Conservation (phyloP, 1,284 basidiomycete species). For the Cutaneotrichosporon arboriforme region DNA sequence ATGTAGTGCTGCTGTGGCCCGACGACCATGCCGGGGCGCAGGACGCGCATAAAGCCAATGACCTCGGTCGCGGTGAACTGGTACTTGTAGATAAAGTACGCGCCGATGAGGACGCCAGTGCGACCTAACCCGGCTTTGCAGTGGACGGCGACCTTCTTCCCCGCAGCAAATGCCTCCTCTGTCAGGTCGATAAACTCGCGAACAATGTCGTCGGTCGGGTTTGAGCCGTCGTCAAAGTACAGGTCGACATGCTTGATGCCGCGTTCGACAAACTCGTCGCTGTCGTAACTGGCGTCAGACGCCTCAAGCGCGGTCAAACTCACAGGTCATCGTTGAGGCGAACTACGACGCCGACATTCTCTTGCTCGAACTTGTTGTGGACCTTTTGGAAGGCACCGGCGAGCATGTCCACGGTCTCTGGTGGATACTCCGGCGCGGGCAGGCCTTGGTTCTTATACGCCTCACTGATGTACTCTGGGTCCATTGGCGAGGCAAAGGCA, state of each 20-base stretch:
- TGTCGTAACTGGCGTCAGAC: conserved; percentile 60
- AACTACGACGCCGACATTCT: conserved; percentile 84
- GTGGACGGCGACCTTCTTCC: conserved; percentile 77
- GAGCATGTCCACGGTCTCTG: conserved; percentile 51
- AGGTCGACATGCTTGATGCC: conserved; percentile 78
- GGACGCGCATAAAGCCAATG: conserved; percentile 96
- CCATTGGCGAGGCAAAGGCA: conserved; percentile 91
- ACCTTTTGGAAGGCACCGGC: conserved; percentile 77
- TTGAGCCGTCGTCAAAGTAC: conserved; percentile 88
- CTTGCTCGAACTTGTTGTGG: conserved; percentile 82
- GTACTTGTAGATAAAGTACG: conserved; percentile 98
- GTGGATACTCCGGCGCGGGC: neutral
- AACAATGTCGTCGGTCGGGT: conserved; percentile 86
- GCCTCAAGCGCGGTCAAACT: conserved; percentile 5
- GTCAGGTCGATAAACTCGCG: conserved; percentile 80
- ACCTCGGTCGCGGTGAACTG: conserved; percentile 98
- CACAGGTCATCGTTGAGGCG: conserved; percentile 83
- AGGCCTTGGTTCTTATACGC: too few species aligned
- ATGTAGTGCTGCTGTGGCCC: conserved; percentile 81
- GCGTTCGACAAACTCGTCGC: conserved; percentile 70
- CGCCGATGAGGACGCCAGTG: conserved; percentile 84
- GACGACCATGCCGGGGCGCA: conserved; percentile 85
- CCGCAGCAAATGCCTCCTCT: conserved; percentile 67
- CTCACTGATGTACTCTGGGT: conserved; percentile 24
- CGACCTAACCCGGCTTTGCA: conserved; percentile 53